Conservation (phyloP, 352 stramenopile genomes). For the Globisporangium uncinulatum region DNA sequence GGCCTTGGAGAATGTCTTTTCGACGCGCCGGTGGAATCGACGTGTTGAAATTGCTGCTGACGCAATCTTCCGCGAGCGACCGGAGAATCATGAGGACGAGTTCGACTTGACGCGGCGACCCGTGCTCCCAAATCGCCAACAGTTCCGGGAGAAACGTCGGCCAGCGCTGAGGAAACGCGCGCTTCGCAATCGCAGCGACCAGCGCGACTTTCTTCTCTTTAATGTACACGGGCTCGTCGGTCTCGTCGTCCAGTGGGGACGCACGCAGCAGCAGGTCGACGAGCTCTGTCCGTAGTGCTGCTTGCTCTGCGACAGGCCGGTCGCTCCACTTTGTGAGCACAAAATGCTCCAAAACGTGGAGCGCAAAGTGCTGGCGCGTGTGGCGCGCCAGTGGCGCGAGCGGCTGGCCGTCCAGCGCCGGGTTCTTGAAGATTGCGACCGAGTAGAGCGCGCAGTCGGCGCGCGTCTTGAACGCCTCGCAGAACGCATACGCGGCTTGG, state of each 20-base stretch:
- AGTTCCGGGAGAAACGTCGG: constrained; percentile 59
- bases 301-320: constrained; percentile 36
- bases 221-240: constrained; percentile 52
- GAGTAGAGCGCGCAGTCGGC: constrained; percentile 66
- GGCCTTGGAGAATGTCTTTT: constrained; percentile 75
- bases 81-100: constrained; percentile 66
- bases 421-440: constrained; percentile 65
- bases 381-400: constrained; percentile 27
- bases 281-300: constrained; percentile 45
- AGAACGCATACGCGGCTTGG: constrained; percentile 60
- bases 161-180: constrained; percentile 81
- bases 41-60: constrained; percentile 76
- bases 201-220: constrained; percentile 77
- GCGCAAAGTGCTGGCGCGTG: constrained; percentile 68
- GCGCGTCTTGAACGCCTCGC: constrained; percentile 68
- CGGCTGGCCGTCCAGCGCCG: constrained; percentile 14
- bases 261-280: constrained; percentile 49
- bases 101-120: constrained; percentile 43
- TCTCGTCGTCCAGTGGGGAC: no score
- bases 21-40: constrained; percentile 63
- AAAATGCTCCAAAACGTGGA: constrained; percentile 73
- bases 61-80: constrained; percentile 73
- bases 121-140: constrained; percentile 52
- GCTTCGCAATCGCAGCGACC: constrained; percentile 66
- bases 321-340: constrained; percentile 52